Percentiles rank a stretch among this genome's conserved stretches.
phyloP scores from a whole-genome alignment of 352 stramenopile genomes.

The Lagenidium sp. region DNA sequence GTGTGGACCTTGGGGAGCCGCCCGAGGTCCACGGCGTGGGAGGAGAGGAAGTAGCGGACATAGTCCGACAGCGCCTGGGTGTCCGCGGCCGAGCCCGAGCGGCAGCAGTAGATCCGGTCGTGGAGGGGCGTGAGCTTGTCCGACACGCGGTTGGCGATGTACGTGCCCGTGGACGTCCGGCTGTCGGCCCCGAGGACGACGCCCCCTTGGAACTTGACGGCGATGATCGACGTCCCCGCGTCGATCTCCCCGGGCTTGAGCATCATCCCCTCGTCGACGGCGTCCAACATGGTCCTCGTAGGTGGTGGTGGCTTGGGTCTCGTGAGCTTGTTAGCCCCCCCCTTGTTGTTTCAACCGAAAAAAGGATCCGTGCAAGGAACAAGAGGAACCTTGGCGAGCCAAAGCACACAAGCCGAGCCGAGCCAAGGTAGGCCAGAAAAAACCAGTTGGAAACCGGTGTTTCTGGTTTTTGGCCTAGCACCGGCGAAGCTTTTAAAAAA shows the following conservation, averaged over 20 bases:
- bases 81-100: slow-evolving; percentile 96
- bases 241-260: slow-evolving; percentile 90
- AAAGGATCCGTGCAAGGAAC: too few species aligned
- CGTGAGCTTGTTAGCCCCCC: neutral
- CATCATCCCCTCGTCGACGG: slow-evolving; percentile 51
- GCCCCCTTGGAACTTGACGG: slow-evolving; percentile 92
- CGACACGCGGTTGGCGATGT: slow-evolving; percentile 96
- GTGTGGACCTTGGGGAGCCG: slow-evolving; percentile 93
- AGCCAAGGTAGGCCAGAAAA: too few species aligned
- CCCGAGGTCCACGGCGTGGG: slow-evolving; percentile 79
- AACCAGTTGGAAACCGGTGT: too few species aligned
- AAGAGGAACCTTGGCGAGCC: too few species aligned
- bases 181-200: slow-evolving; percentile 96
- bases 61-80: slow-evolving; percentile 91
- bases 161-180: slow-evolving; percentile 91
- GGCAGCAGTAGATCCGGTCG: slow-evolving; percentile 97
- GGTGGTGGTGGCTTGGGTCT: neutral
- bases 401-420: too few species aligned
- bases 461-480: too few species aligned
- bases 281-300: slow-evolving; percentile 22
- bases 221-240: slow-evolving; percentile 98
- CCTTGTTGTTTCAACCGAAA: neutral
- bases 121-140: slow-evolving; percentile 98
- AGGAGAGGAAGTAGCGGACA: slow-evolving; percentile 72
- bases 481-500: too few species aligned